Evolutionary conservation across 495 filamentous ascomycete species (phyloP).

Genomic region (Penicillium egyptiacum): DNA sequence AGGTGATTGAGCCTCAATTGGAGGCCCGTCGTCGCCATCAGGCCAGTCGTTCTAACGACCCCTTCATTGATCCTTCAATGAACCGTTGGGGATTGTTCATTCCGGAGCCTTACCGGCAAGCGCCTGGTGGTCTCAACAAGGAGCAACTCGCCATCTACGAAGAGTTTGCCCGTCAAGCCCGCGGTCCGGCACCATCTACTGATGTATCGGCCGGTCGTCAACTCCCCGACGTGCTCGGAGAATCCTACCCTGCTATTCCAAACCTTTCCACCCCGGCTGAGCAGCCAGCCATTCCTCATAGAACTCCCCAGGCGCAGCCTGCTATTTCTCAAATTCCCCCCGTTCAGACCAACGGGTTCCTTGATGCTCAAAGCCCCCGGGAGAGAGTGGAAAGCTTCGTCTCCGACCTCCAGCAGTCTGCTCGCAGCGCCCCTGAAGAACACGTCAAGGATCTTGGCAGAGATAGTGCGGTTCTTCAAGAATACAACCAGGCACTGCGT

Average conservation of each 20-base stretch:
- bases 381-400: constrained; percentile 70
- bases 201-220: constrained; percentile 40
- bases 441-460: constrained; percentile 67
- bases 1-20: constrained; percentile 76
- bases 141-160: constrained; percentile 96
- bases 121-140: constrained; percentile 75
- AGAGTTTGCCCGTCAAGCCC: constrained; percentile 83
- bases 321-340: constrained; percentile 37
- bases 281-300: constrained; percentile 70
- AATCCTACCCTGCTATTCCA: constrained; percentile 74
- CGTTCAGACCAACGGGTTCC: constrained; percentile 59
- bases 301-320: constrained; percentile 64
- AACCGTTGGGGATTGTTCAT: constrained; percentile 87
- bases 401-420: constrained; percentile 64
- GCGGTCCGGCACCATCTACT: constrained; percentile 44
- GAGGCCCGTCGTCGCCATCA: constrained; percentile 72
- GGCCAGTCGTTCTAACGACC: constrained; percentile 68
- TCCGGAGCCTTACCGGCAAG: constrained; percentile 83
- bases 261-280: constrained; percentile 79
- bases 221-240: constrained; percentile 75
- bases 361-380: constrained; percentile 60
- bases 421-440: constrained; percentile 65
- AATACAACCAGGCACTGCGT: constrained; percentile 57
- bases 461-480: constrained; percentile 62
- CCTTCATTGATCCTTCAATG: constrained; percentile 75